Evolutionary conservation across 306 rosid species (phyloP), one percentile per base, ranked within the genome.

Genomic region (Citrullus amarus): DNA sequence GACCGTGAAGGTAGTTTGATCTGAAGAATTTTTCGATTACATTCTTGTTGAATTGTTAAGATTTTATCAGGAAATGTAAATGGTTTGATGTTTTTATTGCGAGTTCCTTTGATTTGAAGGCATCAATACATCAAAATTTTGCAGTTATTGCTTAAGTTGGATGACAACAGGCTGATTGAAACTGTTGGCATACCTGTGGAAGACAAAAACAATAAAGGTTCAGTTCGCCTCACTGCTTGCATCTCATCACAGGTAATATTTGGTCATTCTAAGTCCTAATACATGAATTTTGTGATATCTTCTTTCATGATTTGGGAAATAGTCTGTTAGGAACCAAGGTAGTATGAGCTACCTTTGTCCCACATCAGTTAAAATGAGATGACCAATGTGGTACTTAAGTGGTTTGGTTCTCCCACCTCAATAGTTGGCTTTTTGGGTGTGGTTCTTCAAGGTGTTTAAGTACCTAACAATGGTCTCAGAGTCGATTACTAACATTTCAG

Each of bases 141-240:
- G 88, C 93, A 95, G 98, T 80, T 95, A 78, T 83, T 95, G 88
- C 67, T 95, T 30, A 92, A 95, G 87, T 89, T 95, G 90, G 93
- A 92, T 56, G 98, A 95, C 80, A 92, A 86, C 79, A 91, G 98
- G 82, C 83, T 95, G 90, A 83, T 95, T 79, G 98, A 95, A 84
- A 92, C 98, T 48, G 98, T 95, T 62, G 98, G 98, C 68, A 95
- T 95, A 86, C 98, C 97, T 2, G 96, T 87, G 83, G 82, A 81
- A 78, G 96, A 83, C 43, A 85, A 81, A 15, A 86, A 83, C 53
- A 86, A 83, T 79, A 88, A 83, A 59, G 87, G 85, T 76, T 80
- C 89, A 78, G 82, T 68, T 81, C 96, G 98, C 75, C 96, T 95
- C 61, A 95, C 98, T 22, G 98, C 98, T n/a, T 95, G 98, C 66